phyloP scores from a whole-genome alignment of 352 stramenopile genomes.

The Aphanomyces invadans region DNA sequence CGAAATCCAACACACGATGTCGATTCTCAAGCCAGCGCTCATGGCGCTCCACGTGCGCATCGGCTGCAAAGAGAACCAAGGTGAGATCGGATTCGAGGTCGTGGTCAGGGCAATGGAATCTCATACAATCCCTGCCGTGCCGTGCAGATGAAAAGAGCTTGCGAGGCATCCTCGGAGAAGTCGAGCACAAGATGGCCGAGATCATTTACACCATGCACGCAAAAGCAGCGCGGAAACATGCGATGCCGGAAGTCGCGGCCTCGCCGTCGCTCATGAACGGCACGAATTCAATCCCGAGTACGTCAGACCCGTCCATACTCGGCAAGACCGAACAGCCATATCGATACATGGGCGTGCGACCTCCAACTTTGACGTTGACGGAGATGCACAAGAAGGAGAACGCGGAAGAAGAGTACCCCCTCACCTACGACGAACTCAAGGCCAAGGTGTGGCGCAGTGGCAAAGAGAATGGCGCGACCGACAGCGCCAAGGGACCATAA shows the following conservation, averaged over 20 bases:
- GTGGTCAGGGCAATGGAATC: background rate
- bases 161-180: constrained; percentile 64
- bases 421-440: constrained; percentile 82
- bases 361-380: constrained; percentile 62
- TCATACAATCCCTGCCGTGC: background rate
- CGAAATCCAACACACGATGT: constrained; percentile 57
- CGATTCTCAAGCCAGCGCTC: constrained; percentile 52
- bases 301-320: constrained; percentile 29
- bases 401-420: constrained; percentile 78
- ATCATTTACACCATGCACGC: constrained; percentile 58
- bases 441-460: constrained; percentile 53
- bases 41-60: constrained; percentile 60
- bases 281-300: background rate
- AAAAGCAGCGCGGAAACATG: constrained; percentile 47
- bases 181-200: constrained; percentile 63
- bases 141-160: constrained; percentile 56
- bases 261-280: background rate
- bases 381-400: constrained; percentile 80
- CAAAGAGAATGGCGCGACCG: background rate
- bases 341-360: constrained; percentile 50
- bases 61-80: constrained; percentile 56
- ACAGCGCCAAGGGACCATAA: background rate
- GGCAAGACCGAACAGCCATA: constrained; percentile 59
- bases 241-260: constrained; percentile 23
- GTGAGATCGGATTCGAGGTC: too few relatives aligned